phyloP scores from a whole-genome alignment of 164 flowering plant species.

The Dillenia turbinata region DNA sequence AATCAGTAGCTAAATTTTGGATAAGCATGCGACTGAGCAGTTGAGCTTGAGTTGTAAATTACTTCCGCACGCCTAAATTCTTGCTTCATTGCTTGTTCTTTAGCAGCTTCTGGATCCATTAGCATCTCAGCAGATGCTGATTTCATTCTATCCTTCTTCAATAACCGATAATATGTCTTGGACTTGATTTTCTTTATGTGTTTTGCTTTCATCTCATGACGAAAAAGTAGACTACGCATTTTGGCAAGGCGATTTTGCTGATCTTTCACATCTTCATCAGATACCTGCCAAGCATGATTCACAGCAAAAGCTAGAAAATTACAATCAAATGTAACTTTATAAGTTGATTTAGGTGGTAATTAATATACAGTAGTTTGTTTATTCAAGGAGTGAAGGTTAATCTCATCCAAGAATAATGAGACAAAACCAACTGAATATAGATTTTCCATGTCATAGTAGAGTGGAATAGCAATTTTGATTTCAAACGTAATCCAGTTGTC shows the following conservation, averaged over 20 bases:
- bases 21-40: not conserved
- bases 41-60: not conserved
- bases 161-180: conserved; percentile 64
- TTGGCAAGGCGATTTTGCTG: conserved; percentile 69
- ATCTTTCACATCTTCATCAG: conserved; percentile 66
- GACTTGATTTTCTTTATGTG: conserved; percentile 84
- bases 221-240: conserved; percentile 85
- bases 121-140: conserved; percentile 29
- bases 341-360: too few species aligned
- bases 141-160: conserved; percentile 70
- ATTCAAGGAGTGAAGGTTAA: too few species aligned
- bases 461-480: too few species aligned
- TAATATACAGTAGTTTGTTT: too few species aligned
- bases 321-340: too few species aligned
- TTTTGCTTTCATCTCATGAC: conserved; percentile 83
- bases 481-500: too few species aligned
- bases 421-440: too few species aligned
- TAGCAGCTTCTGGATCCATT: conserved; percentile 83
- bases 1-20: not conserved
- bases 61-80: conserved; percentile 88
- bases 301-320: too few species aligned
- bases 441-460: too few species aligned
- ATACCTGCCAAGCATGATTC: conserved; percentile 34
- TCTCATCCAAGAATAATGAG: too few species aligned
- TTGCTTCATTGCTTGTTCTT: conserved; percentile 73